phyloP scores from a whole-genome alignment of 441 rosid species.

The Croton setiger region DNA sequence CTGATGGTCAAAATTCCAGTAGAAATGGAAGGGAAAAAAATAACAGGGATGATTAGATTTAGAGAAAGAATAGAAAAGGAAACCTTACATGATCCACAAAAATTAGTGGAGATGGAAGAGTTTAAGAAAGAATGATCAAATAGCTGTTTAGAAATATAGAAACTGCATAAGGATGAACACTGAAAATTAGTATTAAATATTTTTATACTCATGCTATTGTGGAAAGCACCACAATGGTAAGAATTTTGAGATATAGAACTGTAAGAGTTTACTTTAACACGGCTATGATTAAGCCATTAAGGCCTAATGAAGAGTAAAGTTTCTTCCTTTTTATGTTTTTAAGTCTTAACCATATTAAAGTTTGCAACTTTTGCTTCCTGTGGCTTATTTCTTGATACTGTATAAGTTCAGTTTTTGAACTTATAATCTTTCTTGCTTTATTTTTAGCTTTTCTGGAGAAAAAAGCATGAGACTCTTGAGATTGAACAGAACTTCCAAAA shows the following conservation, averaged over 20 bases:
- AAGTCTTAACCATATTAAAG: neutral
- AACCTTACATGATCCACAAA: neutral
- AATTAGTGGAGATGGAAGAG: neutral
- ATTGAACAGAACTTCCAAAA: neutral
- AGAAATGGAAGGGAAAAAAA: constrained; percentile 30
- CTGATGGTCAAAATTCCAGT: constrained; percentile 23
- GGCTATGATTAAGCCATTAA: too few species aligned
- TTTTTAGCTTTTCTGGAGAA: neutral
- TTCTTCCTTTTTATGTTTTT: neutral
- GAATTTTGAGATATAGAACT: neutral
- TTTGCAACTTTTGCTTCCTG: neutral
- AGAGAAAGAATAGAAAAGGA: constrained; percentile 10
- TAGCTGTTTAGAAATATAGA: neutral
- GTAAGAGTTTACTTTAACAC: neutral
- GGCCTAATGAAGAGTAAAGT: neutral
- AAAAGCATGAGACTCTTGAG: neutral
- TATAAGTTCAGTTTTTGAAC: neutral
- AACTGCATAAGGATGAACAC: constrained; percentile 5
- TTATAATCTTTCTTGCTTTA: neutral
- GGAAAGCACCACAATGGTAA: neutral
- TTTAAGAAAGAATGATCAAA: neutral
- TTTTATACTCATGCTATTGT: neutral
- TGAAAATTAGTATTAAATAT: neutral
- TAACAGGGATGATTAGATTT: constrained; percentile 34
- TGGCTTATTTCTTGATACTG: neutral